Percentiles rank a stretch among this genome's conserved stretches.
Evolutionary conservation across 192 early-diverging fungal genomes (phyloP).

Genomic region (Thamnidium elegans): DNA sequence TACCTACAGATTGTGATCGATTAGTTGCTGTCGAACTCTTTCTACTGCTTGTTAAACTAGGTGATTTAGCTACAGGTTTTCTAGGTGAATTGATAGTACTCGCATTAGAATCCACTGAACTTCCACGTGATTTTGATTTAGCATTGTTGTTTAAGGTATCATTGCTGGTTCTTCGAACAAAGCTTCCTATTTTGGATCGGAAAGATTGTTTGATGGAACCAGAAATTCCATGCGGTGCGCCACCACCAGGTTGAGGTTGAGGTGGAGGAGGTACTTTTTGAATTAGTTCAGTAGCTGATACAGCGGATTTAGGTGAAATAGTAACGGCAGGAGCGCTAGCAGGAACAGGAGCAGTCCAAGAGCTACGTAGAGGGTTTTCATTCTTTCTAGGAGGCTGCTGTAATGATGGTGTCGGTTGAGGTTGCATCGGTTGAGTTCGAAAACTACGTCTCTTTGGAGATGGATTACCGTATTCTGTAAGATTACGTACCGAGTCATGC

Average conservation of each 20-base stretch:
- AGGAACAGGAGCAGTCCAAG: conserved; percentile 2
- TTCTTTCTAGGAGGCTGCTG: neutral
- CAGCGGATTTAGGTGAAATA: neutral
- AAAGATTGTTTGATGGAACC: conserved; percentile 10
- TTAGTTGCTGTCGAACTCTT: conserved; percentile 10
- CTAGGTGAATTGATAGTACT: neutral
- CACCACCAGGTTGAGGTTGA: neutral
- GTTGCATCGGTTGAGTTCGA: neutral
- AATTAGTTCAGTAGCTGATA: conserved; percentile 5
- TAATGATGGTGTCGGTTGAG: neutral
- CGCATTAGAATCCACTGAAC: neutral
- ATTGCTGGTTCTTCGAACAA: conserved; percentile 10
- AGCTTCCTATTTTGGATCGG: conserved; percentile 6
- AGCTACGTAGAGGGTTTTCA: neutral
- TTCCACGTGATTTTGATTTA: conserved; percentile 1
- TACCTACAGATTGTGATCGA: neutral
- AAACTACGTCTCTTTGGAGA: conserved; percentile 18
- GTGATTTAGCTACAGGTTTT: neutral
- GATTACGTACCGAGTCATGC: conserved; percentile 24
- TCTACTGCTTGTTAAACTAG: conserved; percentile 1
- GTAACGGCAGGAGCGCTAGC: conserved; percentile 27
- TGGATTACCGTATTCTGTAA: conserved; percentile 29
- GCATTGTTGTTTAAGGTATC: neutral
- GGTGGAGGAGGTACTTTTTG: conserved; percentile 19
- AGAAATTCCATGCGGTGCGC: neutral